phyloP scores from a whole-genome alignment of 2,329 filamentous ascomycete species.

The Aureobasidium sp. region DNA sequence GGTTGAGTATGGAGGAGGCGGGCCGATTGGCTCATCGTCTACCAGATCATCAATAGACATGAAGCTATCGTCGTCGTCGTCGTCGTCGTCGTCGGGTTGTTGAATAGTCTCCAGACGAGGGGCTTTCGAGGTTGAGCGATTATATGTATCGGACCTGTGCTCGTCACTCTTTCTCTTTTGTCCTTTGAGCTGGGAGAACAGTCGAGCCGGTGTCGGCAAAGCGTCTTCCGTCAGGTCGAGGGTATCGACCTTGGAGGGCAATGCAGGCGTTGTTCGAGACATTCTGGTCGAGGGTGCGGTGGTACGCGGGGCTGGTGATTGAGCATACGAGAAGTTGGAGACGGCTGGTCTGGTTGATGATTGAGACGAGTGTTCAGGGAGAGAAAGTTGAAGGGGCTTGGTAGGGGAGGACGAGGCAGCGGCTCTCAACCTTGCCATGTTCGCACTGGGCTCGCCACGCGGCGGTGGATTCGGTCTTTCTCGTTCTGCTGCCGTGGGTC shows the following conservation, averaged over 20 bases:
- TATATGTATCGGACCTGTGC: conserved; percentile 18
- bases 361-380: background rate
- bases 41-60: conserved; percentile 31
- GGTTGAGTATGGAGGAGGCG: conserved; percentile 38
- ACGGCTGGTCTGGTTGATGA: background rate
- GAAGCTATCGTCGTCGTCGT: conserved; percentile 22
- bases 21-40: conserved; percentile 21
- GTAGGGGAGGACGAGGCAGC: conserved; percentile 30
- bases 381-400: background rate
- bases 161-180: conserved; percentile 42
- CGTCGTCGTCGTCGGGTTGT: background rate
- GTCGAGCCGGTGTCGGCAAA: conserved; percentile 16
- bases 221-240: conserved; percentile 27
- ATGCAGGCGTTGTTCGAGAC: background rate
- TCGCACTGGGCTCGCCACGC: conserved; percentile 12
- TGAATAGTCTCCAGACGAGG: conserved; percentile 1
- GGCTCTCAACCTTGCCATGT: conserved; percentile 37
- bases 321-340: background rate
- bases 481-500: background rate
- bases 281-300: background rate
- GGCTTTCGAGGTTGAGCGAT: background rate
- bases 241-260: conserved; percentile 22
- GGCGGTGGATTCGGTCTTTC: background rate
- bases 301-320: background rate
- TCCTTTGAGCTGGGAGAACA: conserved; percentile 12